These are phyloP conservation scores for Yamadazyma friedrichii DNA, from an alignment of 1,139 yeast species.

Conservation along the genomic window DNA sequence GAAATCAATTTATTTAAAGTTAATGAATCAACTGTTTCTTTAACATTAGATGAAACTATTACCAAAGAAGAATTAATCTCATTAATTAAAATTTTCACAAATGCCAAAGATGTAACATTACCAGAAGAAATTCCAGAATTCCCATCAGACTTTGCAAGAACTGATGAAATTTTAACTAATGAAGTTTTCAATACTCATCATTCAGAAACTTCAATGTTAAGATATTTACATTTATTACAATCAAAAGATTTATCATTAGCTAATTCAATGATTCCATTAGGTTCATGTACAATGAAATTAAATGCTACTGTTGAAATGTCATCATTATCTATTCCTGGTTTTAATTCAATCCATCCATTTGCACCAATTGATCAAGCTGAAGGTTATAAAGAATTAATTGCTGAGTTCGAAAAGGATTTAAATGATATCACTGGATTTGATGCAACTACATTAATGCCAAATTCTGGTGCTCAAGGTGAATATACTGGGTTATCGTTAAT, in stretches of 20 bases:
- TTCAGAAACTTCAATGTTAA: conserved; percentile 90
- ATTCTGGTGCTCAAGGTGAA: conserved; percentile 98
- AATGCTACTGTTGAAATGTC: conserved; percentile 95
- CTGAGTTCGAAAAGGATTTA: conserved; percentile 78
- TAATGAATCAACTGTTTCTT: conserved; percentile 58
- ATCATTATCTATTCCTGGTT: conserved; percentile 93
- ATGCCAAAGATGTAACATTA: conserved; percentile 29
- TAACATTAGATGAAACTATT: conserved; percentile 87
- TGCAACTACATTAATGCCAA: conserved; percentile 91
- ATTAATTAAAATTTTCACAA: conserved; percentile 53
- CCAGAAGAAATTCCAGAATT: conserved; percentile 40
- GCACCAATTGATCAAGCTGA: conserved; percentile 83
- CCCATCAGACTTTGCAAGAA: conserved; percentile 56
- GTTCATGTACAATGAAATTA: conserved; percentile 97
- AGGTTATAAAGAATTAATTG: conserved; percentile 76
- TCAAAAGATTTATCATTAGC: conserved; percentile 89
- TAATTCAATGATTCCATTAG: conserved; percentile 94
- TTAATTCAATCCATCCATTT: conserved; percentile 85
- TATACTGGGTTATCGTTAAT: conserved; percentile 91
- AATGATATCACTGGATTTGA: conserved; percentile 95
- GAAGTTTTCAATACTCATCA: conserved; percentile 85
- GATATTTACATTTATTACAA: conserved; percentile 85
- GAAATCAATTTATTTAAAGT: conserved; percentile 78
- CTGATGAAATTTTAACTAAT: conserved; percentile 63
- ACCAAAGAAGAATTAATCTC: conserved; percentile 58